Percentiles rank a stretch among this genome's conserved stretches.
Conservation (phyloP, 164 flowering plant genomes). For the Tinospora cordifolia region DNA sequence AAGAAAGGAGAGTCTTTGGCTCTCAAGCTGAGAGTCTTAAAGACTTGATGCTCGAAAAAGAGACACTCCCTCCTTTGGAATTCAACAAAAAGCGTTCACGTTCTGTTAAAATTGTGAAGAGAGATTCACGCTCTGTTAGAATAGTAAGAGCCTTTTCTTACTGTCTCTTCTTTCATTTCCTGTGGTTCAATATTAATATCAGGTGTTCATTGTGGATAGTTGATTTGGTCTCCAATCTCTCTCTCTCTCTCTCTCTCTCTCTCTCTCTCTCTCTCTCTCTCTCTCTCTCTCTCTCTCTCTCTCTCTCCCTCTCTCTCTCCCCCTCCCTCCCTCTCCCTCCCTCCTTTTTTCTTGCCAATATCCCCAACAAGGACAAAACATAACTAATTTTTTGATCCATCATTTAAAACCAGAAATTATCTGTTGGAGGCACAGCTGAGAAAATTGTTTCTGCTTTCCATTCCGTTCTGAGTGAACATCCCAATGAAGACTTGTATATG, state of each 20-base stretch:
- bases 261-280: background rate
- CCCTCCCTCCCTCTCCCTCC: background rate
- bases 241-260: background rate
- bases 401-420: conserved; percentile 48
- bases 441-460: conserved; percentile 88
- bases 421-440: conserved; percentile 78
- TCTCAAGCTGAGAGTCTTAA: conserved; percentile 58
- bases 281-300: background rate
- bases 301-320: too few relatives aligned
- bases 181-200: background rate
- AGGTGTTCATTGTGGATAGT: background rate
- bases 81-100: conserved; percentile 70
- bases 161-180: background rate
- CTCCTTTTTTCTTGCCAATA: background rate
- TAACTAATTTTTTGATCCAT: conserved; percentile 9
- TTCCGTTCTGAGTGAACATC: conserved; percentile 54
- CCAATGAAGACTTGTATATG: conserved; percentile 63
- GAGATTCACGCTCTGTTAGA: conserved; percentile 79
- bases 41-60: conserved; percentile 76
- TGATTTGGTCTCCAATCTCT: background rate
- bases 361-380: background rate
- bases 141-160: conserved; percentile 42
- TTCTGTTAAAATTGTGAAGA: conserved; percentile 57
- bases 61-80: conserved; percentile 65
- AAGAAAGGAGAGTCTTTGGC: conserved; percentile 91